Evolutionary conservation across 116 monocot species (phyloP), one percentile per base, ranked within the genome.

Genomic region (Thalassia testudinum): DNA sequence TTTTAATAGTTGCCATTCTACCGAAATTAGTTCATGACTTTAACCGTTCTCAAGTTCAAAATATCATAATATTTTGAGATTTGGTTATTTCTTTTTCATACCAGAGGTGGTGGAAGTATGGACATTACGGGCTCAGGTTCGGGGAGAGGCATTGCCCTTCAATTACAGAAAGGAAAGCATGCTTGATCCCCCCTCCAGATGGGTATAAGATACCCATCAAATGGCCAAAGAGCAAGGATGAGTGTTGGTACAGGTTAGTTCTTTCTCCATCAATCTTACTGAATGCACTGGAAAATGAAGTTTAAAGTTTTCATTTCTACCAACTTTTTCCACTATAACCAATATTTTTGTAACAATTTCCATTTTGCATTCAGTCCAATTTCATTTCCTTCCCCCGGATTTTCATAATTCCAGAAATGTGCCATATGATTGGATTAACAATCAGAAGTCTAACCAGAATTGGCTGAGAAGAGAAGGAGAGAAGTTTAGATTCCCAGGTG

Each of bases 351-450:
- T 13, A 17, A 44, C 8, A 18, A 0, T 15, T 58, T 10, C n/a
- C n/a, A n/a, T n/a, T n/a, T n/a, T n/a, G n/a, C n/a, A n/a, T n/a
- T 47, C n/a, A 17, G 7, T 17, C n/a, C n/a, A 20, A 12, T 47
- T 5, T 47, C n/a, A 20, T 61, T 0, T 37, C 15, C 47, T 44
- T 1, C 62, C 61, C 43, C 57, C 15, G 65, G 24, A 53, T 3
- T 53, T 26, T 57, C 22, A 4, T 45, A 42, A 26, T 51, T 25
- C 12, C 61, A 89, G 89, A 65, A 91, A 91, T 61, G 91, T 91
- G 10, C 91, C 91, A 12, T 91, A 85, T 57, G 71, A 91, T 43
- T 91, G 91, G 91, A 91, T 91, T 50, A 91, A 91, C 69, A 91
- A 57, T 37, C 61, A 85, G 63, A 91, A 91, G 55, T 81, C 85